Evolutionary conservation across 2,329 filamentous ascomycete species (phyloP).

Genomic region (Fusarium robinianum): DNA sequence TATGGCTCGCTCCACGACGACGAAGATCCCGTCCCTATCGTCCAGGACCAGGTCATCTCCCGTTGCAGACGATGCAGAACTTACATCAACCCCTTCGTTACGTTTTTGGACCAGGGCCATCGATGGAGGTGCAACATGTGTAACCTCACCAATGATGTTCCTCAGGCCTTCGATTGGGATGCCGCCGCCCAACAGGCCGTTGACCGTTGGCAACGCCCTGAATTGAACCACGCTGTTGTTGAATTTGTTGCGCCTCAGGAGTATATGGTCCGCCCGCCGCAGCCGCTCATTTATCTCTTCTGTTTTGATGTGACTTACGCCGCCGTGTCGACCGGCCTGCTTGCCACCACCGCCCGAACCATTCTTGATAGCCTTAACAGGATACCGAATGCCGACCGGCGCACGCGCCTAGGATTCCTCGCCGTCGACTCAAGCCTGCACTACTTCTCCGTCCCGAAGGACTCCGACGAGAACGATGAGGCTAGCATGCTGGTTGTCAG

Average conservation of each 20-base stretch:
- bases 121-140: constrained; percentile 99
- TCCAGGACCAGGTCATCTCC: constrained; percentile 96
- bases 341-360: constrained; percentile 89
- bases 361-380: constrained; percentile 93
- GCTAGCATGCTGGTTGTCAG: constrained; percentile 92
- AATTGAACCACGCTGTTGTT: constrained; percentile 94
- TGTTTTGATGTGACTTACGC: constrained; percentile 93
- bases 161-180: constrained; percentile 99
- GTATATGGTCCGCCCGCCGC: constrained; percentile 98
- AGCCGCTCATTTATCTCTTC: constrained; percentile 94
- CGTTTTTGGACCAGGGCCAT: constrained; percentile 95
- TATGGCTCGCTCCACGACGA: constrained; percentile 91
- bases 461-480: constrained; percentile 81
- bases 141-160: constrained; percentile 96
- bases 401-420: constrained; percentile 92
- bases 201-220: constrained; percentile 88
- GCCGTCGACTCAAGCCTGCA: constrained; percentile 93
- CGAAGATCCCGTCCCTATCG: constrained; percentile 87
- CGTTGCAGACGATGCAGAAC: constrained; percentile 93
- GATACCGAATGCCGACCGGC: constrained; percentile 96
- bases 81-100: constrained; percentile 97
- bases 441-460: constrained; percentile 93
- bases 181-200: constrained; percentile 86
- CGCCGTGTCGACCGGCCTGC: constrained; percentile 83
- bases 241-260: constrained; percentile 98